Base-by-base conservation (phyloP, 2,329 filamentous ascomycete genomes). In the Paecilomyces fulvus region DNA sequence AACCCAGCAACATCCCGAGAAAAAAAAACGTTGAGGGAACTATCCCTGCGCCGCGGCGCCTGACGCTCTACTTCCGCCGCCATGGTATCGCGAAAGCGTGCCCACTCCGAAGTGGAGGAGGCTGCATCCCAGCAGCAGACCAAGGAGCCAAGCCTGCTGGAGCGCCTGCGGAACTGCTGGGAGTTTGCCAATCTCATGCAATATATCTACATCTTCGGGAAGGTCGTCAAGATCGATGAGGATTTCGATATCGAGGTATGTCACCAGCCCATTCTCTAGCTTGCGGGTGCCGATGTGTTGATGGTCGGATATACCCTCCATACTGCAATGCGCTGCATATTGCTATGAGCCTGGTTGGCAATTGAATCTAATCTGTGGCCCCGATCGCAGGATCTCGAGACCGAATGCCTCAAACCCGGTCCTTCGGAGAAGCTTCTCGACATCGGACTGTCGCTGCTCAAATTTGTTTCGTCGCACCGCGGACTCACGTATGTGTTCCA, bases 171-270 rank as follows among this genome's bases (percentile, higher is more conserved):
- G 60, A 94, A 89, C 70, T 91, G 89, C 81, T 97, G 92, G 92
- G 89, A 96, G 73, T 96, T 97, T 74, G 90, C 92, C 59, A 92
- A 91, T 67, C 77, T 97, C 7, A 91, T 88, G 75, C 92, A 99
- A 75, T 99, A 91, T 82, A 89, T 97, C 59, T 89, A 87, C 70
- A 83, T 92, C 46, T 99, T 99, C 72, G 92, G 92, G 59, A 86
- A 88, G 66, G 86, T 86, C 49, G 86, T 95, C 70, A 96, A 95
- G 76, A 89, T 97, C 62, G 87, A 94, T 65, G 88, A 95, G 60
- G 85, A 88, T 67, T 81, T 96, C 60, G 90, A 92, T 67, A 88
- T 96, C 61, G 92, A 97, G 77, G 94, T 96, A 83, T 66, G 77
- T 65, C 59, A 28, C 48, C 6, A 48, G 31, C 23, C 25, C n/a